Evolutionary conservation across 345 rosid species (phyloP).

Genomic region (Arabis alpina): DNA sequence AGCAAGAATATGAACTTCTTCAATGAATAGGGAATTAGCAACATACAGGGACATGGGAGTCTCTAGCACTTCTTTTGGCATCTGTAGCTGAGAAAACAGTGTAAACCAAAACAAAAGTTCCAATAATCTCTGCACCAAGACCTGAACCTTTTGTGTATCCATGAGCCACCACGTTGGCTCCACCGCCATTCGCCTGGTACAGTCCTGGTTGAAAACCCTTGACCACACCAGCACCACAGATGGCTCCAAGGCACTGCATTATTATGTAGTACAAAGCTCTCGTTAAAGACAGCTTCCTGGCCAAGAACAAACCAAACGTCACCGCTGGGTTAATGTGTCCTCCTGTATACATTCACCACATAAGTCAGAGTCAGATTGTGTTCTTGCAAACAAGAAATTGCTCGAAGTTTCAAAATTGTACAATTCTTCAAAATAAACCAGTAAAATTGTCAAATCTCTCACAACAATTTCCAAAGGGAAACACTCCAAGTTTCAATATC

Average conservation of each 20-base stretch:
- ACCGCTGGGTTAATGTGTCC: constrained; percentile 83
- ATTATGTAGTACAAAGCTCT: constrained; percentile 66
- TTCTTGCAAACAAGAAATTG: neutral
- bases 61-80: constrained; percentile 80
- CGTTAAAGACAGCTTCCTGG: constrained; percentile 69
- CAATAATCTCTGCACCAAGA: constrained; percentile 75
- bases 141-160: constrained; percentile 74
- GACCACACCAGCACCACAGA: constrained; percentile 78
- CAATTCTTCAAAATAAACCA: too few species aligned
- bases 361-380: neutral
- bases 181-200: constrained; percentile 51
- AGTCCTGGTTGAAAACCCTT: constrained; percentile 54
- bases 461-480: too few species aligned
- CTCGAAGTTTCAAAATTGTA: too few species aligned
- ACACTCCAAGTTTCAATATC: too few species aligned
- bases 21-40: neutral
- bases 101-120: constrained; percentile 73
- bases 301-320: constrained; percentile 65
- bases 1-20: neutral
- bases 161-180: constrained; percentile 60
- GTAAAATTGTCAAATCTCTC: too few species aligned
- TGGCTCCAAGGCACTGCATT: constrained; percentile 77
- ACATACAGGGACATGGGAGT: constrained; percentile 77
- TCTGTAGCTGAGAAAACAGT: constrained; percentile 82
- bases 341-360: constrained; percentile 42